Conservation (phyloP, 140 eudicot species). For the Eryngium alpinum region DNA sequence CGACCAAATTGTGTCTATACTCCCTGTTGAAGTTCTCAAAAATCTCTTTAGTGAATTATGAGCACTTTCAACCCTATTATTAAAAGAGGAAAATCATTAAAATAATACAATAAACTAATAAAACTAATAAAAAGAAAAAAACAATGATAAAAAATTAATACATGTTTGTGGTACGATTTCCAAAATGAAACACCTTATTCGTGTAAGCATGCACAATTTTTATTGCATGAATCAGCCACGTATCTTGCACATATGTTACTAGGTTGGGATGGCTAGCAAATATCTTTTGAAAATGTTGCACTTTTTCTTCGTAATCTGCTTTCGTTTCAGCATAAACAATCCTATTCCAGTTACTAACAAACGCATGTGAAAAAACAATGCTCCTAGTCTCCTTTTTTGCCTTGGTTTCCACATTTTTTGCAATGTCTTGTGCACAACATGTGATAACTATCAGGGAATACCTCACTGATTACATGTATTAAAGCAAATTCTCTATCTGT, state of each 20-base stretch:
- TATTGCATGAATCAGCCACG: background rate
- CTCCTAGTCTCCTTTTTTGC: background rate
- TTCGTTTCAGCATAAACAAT: too few relatives aligned
- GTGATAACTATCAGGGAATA: background rate
- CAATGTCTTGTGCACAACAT: background rate
- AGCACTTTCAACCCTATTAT: background rate
- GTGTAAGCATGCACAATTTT: too few relatives aligned
- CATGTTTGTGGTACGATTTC: background rate
- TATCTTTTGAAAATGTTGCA: background rate
- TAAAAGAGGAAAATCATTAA: background rate
- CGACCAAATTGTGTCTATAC: background rate
- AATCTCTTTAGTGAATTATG: background rate
- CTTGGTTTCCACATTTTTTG: background rate
- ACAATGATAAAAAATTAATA: background rate
- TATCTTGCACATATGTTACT: background rate
- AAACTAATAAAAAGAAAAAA: background rate
- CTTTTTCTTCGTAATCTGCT: background rate
- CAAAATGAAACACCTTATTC: conserved; percentile 29
- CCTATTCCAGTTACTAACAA: background rate
- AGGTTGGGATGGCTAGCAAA: background rate
- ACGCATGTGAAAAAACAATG: too few relatives aligned
- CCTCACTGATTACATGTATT: background rate
- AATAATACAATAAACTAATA: background rate
- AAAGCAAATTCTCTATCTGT: background rate
- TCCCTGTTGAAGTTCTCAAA: background rate